A percentile compares a stretch with the other conserved stretches of the same genome.
Evolutionary conservation across 768 basidiomycete species (phyloP).

Genomic region (Trametes maxima): DNA sequence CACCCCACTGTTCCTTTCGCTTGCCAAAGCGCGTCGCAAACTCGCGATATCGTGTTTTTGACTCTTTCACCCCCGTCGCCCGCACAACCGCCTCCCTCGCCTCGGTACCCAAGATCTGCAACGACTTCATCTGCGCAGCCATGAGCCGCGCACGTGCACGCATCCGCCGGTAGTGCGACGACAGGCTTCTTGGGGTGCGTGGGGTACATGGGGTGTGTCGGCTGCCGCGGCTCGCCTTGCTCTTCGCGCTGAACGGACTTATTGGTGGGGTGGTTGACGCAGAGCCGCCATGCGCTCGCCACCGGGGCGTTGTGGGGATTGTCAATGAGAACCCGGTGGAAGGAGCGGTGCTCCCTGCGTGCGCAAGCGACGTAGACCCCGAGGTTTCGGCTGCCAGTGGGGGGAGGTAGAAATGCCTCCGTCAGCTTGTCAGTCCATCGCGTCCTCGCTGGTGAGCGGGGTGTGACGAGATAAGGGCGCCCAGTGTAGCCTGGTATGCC

Average conservation of each 20-base stretch:
- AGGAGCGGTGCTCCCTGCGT: neutral
- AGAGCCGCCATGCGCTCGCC: neutral
- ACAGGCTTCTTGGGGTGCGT: neutral
- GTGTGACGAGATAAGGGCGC: too few relatives aligned
- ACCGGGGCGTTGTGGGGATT: constrained; percentile 1
- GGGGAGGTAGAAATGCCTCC: too few relatives aligned
- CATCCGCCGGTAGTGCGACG: neutral
- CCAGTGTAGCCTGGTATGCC: too few relatives aligned
- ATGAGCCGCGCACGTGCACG: neutral
- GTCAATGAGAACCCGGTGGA: neutral
- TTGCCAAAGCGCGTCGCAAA: neutral
- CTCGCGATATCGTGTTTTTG: constrained; percentile 9
- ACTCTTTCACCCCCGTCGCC: constrained; percentile 10
- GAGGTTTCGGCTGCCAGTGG: neutral
- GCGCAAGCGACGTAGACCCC: neutral
- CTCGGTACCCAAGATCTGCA: constrained; percentile 11
- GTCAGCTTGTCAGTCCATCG: too few relatives aligned
- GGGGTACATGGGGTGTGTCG: neutral
- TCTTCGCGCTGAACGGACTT: neutral
- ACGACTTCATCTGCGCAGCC: constrained; percentile 5
- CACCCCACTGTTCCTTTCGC: too few relatives aligned
- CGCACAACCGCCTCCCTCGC: constrained; percentile 1
- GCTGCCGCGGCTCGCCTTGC: neutral
- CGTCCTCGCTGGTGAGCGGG: too few relatives aligned
- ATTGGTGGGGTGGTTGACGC: neutral